Evolutionary conservation across 192 early-diverging fungal species (phyloP).

Genomic region (Chytriomyces sp.): DNA sequence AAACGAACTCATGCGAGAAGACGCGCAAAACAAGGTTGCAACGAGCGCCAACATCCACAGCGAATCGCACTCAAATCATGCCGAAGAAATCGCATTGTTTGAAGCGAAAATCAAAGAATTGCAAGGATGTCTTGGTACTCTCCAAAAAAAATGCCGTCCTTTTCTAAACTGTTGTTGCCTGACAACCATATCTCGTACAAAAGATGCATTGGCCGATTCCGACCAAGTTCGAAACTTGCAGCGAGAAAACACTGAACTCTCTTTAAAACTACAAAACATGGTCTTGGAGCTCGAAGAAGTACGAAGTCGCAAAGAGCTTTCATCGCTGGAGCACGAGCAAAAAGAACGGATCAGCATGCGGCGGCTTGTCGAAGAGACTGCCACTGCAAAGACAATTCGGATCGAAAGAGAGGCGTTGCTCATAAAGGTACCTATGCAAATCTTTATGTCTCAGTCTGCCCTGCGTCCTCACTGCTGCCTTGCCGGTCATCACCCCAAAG

Average conservation of each 20-base stretch:
- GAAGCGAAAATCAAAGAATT: conserved; percentile 32
- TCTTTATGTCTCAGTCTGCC: neutral
- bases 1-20: conserved; percentile 32
- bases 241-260: conserved; percentile 34
- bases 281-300: conserved; percentile 37
- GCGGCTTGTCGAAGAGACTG: conserved; percentile 33
- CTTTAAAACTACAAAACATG: conserved; percentile 16
- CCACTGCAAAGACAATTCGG: conserved; percentile 23
- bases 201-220: conserved; percentile 25
- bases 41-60: conserved; percentile 21
- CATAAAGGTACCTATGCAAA: conserved; percentile 21
- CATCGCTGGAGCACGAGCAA: conserved; percentile 34
- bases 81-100: conserved; percentile 32
- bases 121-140: conserved; percentile 26
- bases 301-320: conserved; percentile 28
- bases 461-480: neutral
- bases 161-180: neutral
- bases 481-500: neutral
- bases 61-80: conserved; percentile 20
- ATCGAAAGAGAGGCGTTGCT: conserved; percentile 33
- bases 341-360: conserved; percentile 25
- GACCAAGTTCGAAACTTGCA: conserved; percentile 37
- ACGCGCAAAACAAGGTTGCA: conserved; percentile 20
- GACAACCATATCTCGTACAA: neutral
- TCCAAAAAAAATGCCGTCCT: conserved; percentile 1